Base-by-base conservation (phyloP, 768 basidiomycete genomes). In the Leccinellum albellum region DNA sequence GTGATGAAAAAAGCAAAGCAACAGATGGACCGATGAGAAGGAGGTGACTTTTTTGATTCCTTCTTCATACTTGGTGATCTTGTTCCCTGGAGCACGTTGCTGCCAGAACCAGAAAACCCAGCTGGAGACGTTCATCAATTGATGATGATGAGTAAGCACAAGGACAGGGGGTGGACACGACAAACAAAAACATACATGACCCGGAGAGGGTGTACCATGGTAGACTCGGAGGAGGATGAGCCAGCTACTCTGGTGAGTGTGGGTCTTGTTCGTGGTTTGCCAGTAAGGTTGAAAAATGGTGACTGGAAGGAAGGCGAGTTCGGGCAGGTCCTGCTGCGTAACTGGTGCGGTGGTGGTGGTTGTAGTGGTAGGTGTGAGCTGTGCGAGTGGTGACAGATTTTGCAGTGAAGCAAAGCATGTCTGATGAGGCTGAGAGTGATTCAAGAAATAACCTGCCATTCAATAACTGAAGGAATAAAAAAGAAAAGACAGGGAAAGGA, bases 71-170 rank as follows among this genome's bases (percentile, higher is more conserved):
- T 84, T 94, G 12, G 86, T 80, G 60, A 91, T 86, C 75, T 94
- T 96, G 60, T 89, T 92, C 14, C 92, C 93, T 15, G 92, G 91
- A 2, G 89, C 78, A 60, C 91, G 88, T 69, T 96, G 93, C 68
- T 93, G 89, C 61, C 91, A 83, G 76, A 92, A 94, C 88, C 89
- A 94, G 70, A 93, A 93, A 6, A 91, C 82, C 92, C 92, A 94
- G 56, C 90, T 92, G 68, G 44, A 61, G 61, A 70, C 55, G 64
- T 12, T 50, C 49, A n/a, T 46, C 48, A 31, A 56, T 63, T 61
- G 63, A 65, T 40, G 42, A 51, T 10, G 63, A 33, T 15, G 52
- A 21, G 58, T 66, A n/a, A 70, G 61, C 42, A 60, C 26, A 13
- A 50, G 31, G 49, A 57, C 35, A 51, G 31, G 61, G 51, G 56